These are phyloP conservation scores for Gonapodya sp. DNA, from an alignment of 192 early-diverging fungal species.

Conservation along the genomic window DNA sequence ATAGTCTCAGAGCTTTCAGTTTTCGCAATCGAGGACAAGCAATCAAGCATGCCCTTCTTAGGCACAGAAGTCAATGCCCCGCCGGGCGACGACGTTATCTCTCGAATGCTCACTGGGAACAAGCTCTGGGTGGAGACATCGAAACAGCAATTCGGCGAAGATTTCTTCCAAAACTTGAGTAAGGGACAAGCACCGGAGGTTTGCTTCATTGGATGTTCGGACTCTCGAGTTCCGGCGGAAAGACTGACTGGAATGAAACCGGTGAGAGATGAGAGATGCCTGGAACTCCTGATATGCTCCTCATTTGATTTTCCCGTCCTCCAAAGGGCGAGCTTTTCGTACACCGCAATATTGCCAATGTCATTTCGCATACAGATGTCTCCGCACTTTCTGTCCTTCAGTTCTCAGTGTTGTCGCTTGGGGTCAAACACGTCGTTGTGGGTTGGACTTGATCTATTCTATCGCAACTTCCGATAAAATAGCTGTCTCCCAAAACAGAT, in stretches of 20 bases:
- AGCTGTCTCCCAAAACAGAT: too few relatives aligned
- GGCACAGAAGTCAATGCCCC: too few relatives aligned
- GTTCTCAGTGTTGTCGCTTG: conserved; percentile 83
- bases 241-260: conserved; percentile 29
- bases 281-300: too few relatives aligned
- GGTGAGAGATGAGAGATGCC: neutral
- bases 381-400: conserved; percentile 77
- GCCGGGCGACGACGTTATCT: neutral
- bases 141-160: conserved; percentile 19
- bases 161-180: conserved; percentile 63
- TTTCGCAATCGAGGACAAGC: too few relatives aligned
- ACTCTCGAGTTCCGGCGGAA: conserved; percentile 85
- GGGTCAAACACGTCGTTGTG: conserved; percentile 87
- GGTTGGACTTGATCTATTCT: too few relatives aligned
- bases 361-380: conserved; percentile 69
- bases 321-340: conserved; percentile 84
- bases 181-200: conserved; percentile 72
- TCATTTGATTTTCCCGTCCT: conserved; percentile 12
- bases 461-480: too few relatives aligned
- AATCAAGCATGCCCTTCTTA: too few relatives aligned
- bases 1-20: too few relatives aligned
- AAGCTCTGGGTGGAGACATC: neutral
- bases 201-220: conserved; percentile 85
- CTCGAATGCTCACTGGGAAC: neutral
- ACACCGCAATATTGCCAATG: conserved; percentile 95